Percentiles rank a stretch among this genome's conserved stretches.
phyloP scores from a whole-genome alignment of 2,329 filamentous ascomycete species.

The Trichothecium roseum region DNA sequence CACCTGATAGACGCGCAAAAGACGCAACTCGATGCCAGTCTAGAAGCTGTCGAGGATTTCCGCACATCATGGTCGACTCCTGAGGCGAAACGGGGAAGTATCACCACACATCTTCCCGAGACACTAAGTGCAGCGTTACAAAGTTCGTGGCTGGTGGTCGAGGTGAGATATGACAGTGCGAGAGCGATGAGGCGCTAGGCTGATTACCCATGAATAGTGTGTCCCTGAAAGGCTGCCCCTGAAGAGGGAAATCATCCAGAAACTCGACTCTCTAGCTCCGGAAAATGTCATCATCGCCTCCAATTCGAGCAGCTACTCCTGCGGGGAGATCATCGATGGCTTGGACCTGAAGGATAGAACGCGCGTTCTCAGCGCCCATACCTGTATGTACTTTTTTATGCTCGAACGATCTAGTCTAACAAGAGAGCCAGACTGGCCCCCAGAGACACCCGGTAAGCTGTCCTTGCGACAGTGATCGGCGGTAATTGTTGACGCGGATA shows the following conservation, averaged over 20 bases:
- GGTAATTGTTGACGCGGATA: neutral
- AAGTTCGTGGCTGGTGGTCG: conserved; percentile 15
- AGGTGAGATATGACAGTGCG: conserved; percentile 9
- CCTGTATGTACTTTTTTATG: conserved; percentile 19
- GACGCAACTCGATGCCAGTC: conserved; percentile 14
- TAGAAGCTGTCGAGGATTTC: conserved; percentile 14
- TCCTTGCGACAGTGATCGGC: too few species aligned
- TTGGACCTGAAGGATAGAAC: conserved; percentile 20
- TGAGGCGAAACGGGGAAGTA: conserved; percentile 7
- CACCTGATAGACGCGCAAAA: conserved; percentile 16
- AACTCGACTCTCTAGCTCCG: conserved; percentile 26
- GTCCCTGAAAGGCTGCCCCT: conserved; percentile 30
- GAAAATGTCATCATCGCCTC: conserved; percentile 29
- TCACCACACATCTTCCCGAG: conserved; percentile 11
- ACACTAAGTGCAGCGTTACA: conserved; percentile 10
- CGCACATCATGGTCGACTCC: conserved; percentile 6
- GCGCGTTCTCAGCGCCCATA: conserved; percentile 31
- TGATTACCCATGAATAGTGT: conserved; percentile 19
- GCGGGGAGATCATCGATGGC: conserved; percentile 27
- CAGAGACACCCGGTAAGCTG: conserved; percentile 18
- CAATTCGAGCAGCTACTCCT: conserved; percentile 36
- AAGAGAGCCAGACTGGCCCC: conserved; percentile 16
- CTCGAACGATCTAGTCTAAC: neutral
- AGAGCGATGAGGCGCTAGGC: neutral
- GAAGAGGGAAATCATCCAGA: conserved; percentile 26